Evolutionary conservation across 768 basidiomycete species (phyloP), one percentile per base, ranked within the genome.

Genomic region (Gyrodon lividus): DNA sequence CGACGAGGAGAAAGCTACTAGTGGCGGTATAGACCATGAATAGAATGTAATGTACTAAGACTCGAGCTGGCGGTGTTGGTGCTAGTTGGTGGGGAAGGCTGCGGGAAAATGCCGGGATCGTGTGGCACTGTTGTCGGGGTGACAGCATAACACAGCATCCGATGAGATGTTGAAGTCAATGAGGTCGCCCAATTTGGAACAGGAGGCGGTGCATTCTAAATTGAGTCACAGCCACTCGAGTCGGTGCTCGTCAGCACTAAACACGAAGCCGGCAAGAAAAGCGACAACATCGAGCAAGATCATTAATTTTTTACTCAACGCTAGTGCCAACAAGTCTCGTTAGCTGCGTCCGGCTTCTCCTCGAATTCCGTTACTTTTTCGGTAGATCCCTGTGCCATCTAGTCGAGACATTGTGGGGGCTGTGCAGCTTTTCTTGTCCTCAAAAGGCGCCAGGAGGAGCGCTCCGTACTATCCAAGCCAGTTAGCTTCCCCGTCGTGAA

Each of bases 221-320:
- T 67, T 59, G 57, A 54, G 55, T 57, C 66, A 68, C 67, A 70
- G 67, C 67, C 67, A 68, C 67, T 51, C 65, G 56, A 53, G 61
- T 51, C 42, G 23, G 57, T 73, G 64, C 71, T 69, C 44, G 66
- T 57, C 54, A 72, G 72, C 76, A 54, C 65, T 73, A 55, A 20
- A 24, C 43, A 54, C 39, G n/a, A n/a, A n/a, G 49, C 56, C 53
- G 55, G 54, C 57, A 53, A 51, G 48, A 28, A 43, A 37, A 23
- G 22, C 48, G 50, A 26, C 54, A 6, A 33, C 37, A 44, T 56
- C 53, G 50, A 50, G 47, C 46, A 8, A 23, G 55, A 52, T 58
- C 51, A 19, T 24, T 33, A 2, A 23, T n/a, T n/a, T 17, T 37
- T 46, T 52, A 42, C 38, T 33, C 5, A 40, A 22, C 28, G 30